phyloP scores from a whole-genome alignment of 257 asterid genomes.

The Solanum medicagineum region DNA sequence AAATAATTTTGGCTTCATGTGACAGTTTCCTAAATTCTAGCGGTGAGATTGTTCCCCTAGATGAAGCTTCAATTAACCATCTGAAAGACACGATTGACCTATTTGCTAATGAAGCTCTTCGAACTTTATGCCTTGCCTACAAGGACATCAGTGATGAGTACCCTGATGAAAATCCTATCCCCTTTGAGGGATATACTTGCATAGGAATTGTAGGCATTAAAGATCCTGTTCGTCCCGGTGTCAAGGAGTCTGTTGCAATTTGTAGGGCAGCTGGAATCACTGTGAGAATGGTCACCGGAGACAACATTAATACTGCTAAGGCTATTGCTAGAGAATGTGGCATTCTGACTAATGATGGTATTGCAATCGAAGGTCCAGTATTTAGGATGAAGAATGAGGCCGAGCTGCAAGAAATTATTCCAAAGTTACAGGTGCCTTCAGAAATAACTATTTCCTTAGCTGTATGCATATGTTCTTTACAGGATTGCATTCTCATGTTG shows the following conservation, averaged over 20 bases:
- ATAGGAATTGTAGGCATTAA: slow-evolving; percentile 77
- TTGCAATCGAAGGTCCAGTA: slow-evolving; percentile 89
- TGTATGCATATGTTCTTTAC: background rate
- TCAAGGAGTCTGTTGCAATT: slow-evolving; percentile 76
- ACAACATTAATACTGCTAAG: slow-evolving; percentile 81
- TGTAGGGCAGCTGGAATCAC: slow-evolving; percentile 74
- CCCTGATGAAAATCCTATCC: slow-evolving; percentile 31
- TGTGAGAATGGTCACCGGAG: slow-evolving; percentile 92
- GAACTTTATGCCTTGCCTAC: slow-evolving; percentile 79
- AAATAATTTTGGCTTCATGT: slow-evolving; percentile 74
- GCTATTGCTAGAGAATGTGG: slow-evolving; percentile 96
- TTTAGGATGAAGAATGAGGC: slow-evolving; percentile 55
- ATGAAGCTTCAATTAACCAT: slow-evolving; percentile 21
- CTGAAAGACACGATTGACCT: slow-evolving; percentile 51
- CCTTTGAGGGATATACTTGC: slow-evolving; percentile 66
- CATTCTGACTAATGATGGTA: slow-evolving; percentile 62
- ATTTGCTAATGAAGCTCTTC: slow-evolving; percentile 73
- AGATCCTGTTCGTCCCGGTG: slow-evolving; percentile 91
- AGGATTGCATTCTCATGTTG: background rate
- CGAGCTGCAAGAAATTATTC: slow-evolving; percentile 62
- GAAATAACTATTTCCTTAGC: background rate
- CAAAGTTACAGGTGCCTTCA: slow-evolving; percentile 60
- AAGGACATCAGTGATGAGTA: slow-evolving; percentile 42
- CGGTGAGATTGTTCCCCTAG: slow-evolving; percentile 51
- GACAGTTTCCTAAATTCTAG: slow-evolving; percentile 38